phyloP scores from a whole-genome alignment of 1,139 yeast species.

The Zygosaccharomyces sapae region DNA sequence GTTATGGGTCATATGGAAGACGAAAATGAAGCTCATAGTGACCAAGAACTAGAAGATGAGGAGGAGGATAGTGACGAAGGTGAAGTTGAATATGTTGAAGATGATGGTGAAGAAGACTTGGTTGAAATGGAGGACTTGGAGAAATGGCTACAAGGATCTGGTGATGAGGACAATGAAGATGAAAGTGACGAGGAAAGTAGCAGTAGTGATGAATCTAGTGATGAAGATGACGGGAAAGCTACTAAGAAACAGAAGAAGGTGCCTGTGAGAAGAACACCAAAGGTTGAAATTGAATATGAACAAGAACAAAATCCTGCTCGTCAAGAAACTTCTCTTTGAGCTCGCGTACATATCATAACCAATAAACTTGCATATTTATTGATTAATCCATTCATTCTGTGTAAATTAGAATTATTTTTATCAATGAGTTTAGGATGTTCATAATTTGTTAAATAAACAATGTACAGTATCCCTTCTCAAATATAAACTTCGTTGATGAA shows the following conservation, averaged over 20 bases:
- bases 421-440: slow-evolving; percentile 1
- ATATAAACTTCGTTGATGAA: not conserved
- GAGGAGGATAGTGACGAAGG: slow-evolving; percentile 67
- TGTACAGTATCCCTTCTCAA: not conserved
- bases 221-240: slow-evolving; percentile 38
- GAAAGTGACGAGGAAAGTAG: slow-evolving; percentile 32
- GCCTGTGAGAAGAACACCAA: slow-evolving; percentile 56
- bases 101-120: slow-evolving; percentile 79
- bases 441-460: not conserved
- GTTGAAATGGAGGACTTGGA: slow-evolving; percentile 91
- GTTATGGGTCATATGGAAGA: slow-evolving; percentile 73
- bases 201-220: slow-evolving; percentile 38
- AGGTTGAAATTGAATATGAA: slow-evolving; percentile 81
- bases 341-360: no score
- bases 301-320: slow-evolving; percentile 46
- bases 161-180: slow-evolving; percentile 43
- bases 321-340: slow-evolving; percentile 24
- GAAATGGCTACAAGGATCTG: slow-evolving; percentile 76
- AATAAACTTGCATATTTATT: slow-evolving; percentile 6
- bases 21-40: slow-evolving; percentile 58
- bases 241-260: slow-evolving; percentile 45
- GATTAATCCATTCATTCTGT: slow-evolving; percentile 6
- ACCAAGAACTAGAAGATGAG: slow-evolving; percentile 55
- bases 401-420: slow-evolving; percentile 7
- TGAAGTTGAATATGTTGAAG: slow-evolving; percentile 81